Conservation (phyloP, 2,329 filamentous ascomycete genomes). For the Thermothelomyces thermophilus region DNA sequence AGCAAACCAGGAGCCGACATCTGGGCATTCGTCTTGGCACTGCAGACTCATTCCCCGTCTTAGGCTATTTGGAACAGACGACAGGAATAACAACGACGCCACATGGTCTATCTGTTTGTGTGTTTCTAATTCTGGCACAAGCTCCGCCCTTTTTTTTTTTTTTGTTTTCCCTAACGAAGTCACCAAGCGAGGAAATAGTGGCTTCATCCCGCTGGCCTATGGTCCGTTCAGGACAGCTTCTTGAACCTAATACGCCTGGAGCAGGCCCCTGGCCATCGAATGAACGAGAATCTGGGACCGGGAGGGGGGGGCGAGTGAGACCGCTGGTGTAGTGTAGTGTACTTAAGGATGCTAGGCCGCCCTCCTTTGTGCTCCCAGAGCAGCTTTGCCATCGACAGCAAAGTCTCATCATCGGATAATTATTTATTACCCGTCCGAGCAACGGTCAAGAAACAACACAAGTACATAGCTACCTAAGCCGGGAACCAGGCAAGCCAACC, state of each 20-base stretch:
- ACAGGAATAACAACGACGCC: not conserved
- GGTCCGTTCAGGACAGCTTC: not conserved
- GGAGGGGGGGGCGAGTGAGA: not conserved
- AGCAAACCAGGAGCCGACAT: not conserved
- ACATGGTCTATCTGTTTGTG: not conserved
- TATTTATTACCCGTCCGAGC: no score
- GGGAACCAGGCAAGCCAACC: no score
- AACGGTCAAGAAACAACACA: no score
- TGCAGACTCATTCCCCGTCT: not conserved
- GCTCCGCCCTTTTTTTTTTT: conserved; percentile 8
- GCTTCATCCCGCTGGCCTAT: not conserved
- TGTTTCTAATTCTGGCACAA: conserved; percentile 12
- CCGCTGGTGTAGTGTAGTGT: not conserved
- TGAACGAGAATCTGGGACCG: not conserved
- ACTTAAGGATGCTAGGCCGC: conserved; percentile 6
- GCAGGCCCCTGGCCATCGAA: not conserved
- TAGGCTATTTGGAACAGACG: conserved; percentile 5
- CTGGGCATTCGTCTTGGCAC: conserved; percentile 12
- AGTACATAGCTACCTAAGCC: no score
- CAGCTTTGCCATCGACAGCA: no score
- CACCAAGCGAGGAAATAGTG: not conserved
- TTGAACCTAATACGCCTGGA: no score
- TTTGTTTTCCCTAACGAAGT: not conserved
- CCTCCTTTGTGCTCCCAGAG: not conserved
- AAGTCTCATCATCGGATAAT: no score